phyloP scores from a whole-genome alignment of 768 basidiomycete genomes.

The Amanita brunnescens region DNA sequence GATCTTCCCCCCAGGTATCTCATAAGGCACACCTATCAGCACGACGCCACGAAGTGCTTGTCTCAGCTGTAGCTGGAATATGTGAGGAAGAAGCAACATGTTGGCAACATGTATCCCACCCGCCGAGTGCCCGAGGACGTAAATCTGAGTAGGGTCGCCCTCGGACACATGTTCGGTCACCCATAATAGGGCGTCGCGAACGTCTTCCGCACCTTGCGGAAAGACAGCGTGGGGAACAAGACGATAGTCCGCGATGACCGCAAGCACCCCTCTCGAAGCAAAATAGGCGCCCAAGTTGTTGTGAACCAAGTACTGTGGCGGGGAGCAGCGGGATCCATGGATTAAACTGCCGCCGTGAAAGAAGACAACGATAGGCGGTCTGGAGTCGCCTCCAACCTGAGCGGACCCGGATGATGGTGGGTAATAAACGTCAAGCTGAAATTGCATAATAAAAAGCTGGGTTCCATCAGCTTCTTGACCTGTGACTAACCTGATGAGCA shows the following conservation, averaged over 20 bases:
- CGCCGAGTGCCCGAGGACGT: constrained; percentile 20
- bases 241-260: constrained; percentile 20
- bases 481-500: constrained; percentile 11
- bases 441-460: background rate
- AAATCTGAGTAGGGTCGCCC: constrained; percentile 8
- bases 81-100: constrained; percentile 11
- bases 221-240: constrained; percentile 16
- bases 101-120: constrained; percentile 18
- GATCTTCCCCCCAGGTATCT: constrained; percentile 3
- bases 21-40: constrained; percentile 16
- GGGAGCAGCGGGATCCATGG: constrained; percentile 13
- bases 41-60: constrained; percentile 12
- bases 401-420: constrained; percentile 4
- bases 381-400: background rate
- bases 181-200: constrained; percentile 17
- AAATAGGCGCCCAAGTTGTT: constrained; percentile 21
- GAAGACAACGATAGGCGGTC: constrained; percentile 16
- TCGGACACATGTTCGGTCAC: constrained; percentile 9
- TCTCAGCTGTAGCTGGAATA: constrained; percentile 9
- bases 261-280: constrained; percentile 18
- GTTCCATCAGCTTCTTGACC: background rate
- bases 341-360: constrained; percentile 19
- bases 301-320: constrained; percentile 16
- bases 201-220: constrained; percentile 19
- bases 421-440: constrained; percentile 20